Percentiles rank a stretch among this genome's conserved stretches.
Evolutionary conservation across 2,329 filamentous ascomycete genomes (phyloP).

Genomic region (Reticulascus tulasneorum): DNA sequence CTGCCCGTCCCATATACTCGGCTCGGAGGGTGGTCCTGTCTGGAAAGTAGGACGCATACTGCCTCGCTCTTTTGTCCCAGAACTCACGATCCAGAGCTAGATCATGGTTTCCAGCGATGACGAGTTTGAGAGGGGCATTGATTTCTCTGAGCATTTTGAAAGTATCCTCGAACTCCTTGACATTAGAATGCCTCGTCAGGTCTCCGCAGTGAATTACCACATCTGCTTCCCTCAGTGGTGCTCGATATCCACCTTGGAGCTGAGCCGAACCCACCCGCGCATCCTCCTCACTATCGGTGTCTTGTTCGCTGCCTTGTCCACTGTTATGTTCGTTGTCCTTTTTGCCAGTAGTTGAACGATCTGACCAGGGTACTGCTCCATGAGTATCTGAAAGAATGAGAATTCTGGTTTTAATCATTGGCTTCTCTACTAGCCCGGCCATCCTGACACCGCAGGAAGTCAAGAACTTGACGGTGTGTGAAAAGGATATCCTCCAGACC

Average conservation of each 20-base stretch:
- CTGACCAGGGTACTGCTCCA: no score
- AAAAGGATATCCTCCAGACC: no score
- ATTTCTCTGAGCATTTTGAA: slow-evolving; percentile 33
- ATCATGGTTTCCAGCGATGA: slow-evolving; percentile 51
- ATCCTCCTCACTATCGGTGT: no score
- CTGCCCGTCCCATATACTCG: slow-evolving; percentile 36
- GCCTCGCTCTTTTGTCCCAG: no score
- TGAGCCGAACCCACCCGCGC: no score
- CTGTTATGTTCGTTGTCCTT: neutral
- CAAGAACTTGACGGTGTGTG: no score
- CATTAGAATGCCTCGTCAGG: slow-evolving; percentile 39
- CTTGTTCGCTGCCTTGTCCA: no score
- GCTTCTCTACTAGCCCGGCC: neutral
- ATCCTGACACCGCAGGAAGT: no score
- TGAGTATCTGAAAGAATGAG: slow-evolving; percentile 4
- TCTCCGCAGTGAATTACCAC: slow-evolving; percentile 49
- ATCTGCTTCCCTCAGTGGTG: no score
- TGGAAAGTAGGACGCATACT: slow-evolving; percentile 4
- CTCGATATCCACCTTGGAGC: no score
- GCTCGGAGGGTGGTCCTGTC: slow-evolving; percentile 21
- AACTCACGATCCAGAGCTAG: slow-evolving; percentile 39
- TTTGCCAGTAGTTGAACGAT: no score
- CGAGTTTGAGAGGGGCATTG: slow-evolving; percentile 40
- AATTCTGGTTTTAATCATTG: neutral
- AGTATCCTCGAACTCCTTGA: slow-evolving; percentile 32